Evolutionary conservation across 345 rosid species (phyloP), one percentile per base, ranked within the genome.

Genomic region (Hibiscus tridactylites): DNA sequence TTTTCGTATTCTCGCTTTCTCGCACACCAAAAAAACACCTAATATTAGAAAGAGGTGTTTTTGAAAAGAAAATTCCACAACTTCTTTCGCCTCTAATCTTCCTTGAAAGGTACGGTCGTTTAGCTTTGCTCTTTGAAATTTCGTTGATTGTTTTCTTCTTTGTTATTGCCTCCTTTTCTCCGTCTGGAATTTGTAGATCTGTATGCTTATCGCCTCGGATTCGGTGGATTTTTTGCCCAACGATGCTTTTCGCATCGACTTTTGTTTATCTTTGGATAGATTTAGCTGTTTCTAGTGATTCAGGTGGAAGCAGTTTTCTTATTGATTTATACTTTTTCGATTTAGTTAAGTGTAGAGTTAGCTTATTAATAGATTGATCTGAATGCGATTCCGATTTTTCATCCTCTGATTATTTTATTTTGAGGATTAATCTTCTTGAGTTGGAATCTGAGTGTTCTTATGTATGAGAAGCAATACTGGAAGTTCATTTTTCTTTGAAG

Each of bases 51-150:
- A 19, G 17, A 44, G 53, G n/a, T 53, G 58, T 58, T 60, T 58
- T 61, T 70, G n/a, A 5, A 24, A 3, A 50, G 75, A 78, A 72
- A 53, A 70, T 73, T 80, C 79, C 76, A 58, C 64, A 76, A 73
- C 59, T 54, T 70, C 24, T 58, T 52, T 15, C 46, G 17, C 21
- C 21, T 53, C 61, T 62, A 21, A 65, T 39, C 16, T 39, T 58
- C 17, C 35, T 49, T 61, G 31, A 46, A 75, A 78, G 86, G 88
- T 85, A 57, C 26, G 81, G 56, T 81, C 53, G 31, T 60, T 26
- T 1, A 3, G 9, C 77, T 24, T 24, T 46, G 19, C 15, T 35
- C 71, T 60, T 47, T 66, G 28, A 12, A 15, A 3, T 47, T 33
- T 39, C 3, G 3, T 61, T 2, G 6, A 4, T 61, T 56, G 3